These are phyloP conservation scores for Neurospora sp. DNA, from an alignment of 2,329 filamentous ascomycete species.

Conservation along the genomic window DNA sequence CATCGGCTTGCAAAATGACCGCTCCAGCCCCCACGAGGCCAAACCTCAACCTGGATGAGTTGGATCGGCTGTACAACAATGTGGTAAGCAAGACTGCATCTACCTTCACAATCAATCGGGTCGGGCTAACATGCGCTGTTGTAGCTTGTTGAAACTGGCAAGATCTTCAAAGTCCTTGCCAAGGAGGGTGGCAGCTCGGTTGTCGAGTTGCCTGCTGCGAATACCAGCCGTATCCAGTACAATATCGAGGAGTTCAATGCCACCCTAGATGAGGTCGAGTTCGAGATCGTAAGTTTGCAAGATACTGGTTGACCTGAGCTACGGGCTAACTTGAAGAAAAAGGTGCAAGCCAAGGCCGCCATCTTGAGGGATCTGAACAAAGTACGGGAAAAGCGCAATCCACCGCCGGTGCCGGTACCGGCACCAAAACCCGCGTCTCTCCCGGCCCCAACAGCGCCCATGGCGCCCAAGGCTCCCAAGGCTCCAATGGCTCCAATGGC, in stretches of 20 bases:
- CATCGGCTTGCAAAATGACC: neutral
- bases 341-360: conserved; percentile 45
- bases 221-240: conserved; percentile 34
- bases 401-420: conserved; percentile 3
- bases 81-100: conserved; percentile 32
- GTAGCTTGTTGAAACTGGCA: conserved; percentile 51
- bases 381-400: conserved; percentile 22
- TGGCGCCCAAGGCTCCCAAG: conserved; percentile 4
- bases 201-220: conserved; percentile 21
- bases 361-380: conserved; percentile 44
- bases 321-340: neutral
- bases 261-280: conserved; percentile 46
- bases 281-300: conserved; percentile 24
- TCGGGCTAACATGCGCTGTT: conserved; percentile 4
- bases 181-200: conserved; percentile 34
- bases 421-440: conserved; percentile 6
- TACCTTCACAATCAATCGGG: neutral
- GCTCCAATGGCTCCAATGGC: conserved; percentile 6
- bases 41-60: conserved; percentile 27
- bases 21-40: neutral
- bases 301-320: neutral
- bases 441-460: conserved; percentile 12
- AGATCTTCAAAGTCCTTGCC: conserved; percentile 40
- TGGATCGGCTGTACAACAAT: conserved; percentile 46
- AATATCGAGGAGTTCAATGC: conserved; percentile 40